Evolutionary conservation across 2,329 filamentous ascomycete species (phyloP).

Genomic region (Trichoderma citrinoviride): DNA sequence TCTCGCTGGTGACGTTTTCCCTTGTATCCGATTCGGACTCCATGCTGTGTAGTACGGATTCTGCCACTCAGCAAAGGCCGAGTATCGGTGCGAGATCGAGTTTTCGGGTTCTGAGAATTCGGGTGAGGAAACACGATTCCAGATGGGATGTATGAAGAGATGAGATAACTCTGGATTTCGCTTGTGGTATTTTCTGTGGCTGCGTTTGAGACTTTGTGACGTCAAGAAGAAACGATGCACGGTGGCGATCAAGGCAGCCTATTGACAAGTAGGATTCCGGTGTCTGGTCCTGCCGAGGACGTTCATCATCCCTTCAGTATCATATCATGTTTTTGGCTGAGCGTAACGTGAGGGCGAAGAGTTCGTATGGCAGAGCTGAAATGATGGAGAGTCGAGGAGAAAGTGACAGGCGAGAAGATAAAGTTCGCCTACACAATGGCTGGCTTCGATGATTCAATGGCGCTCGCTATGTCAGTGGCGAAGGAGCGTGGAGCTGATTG

Average conservation of each 20-base stretch:
- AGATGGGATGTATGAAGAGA: neutral
- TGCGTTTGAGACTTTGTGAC: neutral
- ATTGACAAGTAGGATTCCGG: neutral
- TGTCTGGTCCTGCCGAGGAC: neutral
- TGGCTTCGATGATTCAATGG: slow-evolving; percentile 2
- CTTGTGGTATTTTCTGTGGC: neutral
- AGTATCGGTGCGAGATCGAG: neutral
- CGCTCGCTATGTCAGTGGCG: slow-evolving; percentile 14
- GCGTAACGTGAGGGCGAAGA: neutral
- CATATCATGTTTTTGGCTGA: neutral
- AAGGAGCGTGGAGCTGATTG: slow-evolving; percentile 13
- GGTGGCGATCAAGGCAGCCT: neutral
- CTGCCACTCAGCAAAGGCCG: neutral
- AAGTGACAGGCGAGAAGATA: neutral
- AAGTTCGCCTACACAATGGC: neutral
- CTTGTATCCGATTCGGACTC: slow-evolving; percentile 26
- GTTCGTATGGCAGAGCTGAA: neutral
- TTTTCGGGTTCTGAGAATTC: neutral
- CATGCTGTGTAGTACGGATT: slow-evolving; percentile 26
- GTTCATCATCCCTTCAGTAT: neutral
- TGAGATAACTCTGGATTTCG: neutral
- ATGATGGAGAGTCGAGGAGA: neutral
- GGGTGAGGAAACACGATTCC: neutral
- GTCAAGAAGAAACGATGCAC: neutral
- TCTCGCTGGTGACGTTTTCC: slow-evolving; percentile 27